phyloP scores from a whole-genome alignment of 164 flowering plant species.

The Malania oleifera region DNA sequence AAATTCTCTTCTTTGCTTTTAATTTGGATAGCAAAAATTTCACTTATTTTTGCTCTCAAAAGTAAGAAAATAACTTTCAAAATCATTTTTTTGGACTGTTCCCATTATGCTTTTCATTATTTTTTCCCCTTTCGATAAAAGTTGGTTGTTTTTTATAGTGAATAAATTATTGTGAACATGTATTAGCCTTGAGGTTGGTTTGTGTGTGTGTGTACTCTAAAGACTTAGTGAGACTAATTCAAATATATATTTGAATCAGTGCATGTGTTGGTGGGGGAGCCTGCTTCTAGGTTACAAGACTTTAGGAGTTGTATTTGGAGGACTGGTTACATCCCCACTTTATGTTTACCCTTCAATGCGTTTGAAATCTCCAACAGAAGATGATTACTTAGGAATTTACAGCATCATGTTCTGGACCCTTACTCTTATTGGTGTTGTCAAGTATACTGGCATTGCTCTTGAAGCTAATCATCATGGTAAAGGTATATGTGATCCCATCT shows the following conservation, averaged over 20 bases:
- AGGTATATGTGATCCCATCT: constrained; percentile 36
- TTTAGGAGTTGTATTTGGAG: constrained; percentile 80
- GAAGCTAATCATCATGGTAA: constrained; percentile 82
- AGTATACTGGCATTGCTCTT: constrained; percentile 63
- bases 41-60: too few species aligned
- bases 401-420: constrained; percentile 87
- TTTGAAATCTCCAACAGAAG: constrained; percentile 60
- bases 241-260: constrained; percentile 15
- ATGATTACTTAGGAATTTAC: constrained; percentile 66
- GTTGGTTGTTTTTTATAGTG: not conserved
- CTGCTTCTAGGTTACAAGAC: constrained; percentile 62
- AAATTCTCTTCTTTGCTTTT: not conserved
- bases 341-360: constrained; percentile 85
- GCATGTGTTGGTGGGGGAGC: constrained; percentile 26
- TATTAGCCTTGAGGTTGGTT: too few species aligned
- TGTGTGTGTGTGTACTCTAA: too few species aligned
- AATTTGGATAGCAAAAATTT: not conserved
- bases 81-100: too few species aligned
- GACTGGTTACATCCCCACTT: constrained; percentile 79
- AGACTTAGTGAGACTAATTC: too few species aligned
- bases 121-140: not conserved
- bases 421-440: constrained; percentile 71
- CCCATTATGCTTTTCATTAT: too few species aligned
- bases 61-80: too few species aligned
- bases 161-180: not conserved